Conservation (phyloP, 257 asterid genomes). For the Ballota nigra region DNA sequence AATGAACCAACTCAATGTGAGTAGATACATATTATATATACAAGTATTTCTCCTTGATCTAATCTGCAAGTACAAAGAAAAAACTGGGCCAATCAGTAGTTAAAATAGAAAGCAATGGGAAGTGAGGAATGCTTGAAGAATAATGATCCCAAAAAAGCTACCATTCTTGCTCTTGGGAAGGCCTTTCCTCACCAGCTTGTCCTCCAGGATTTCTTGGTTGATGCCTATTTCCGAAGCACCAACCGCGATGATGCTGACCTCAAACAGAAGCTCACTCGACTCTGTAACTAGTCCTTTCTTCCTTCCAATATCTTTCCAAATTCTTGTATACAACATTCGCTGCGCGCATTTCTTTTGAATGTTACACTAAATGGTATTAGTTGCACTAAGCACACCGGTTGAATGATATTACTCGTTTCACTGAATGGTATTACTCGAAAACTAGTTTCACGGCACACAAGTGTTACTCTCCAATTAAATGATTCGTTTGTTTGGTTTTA, state of each 20-base stretch:
- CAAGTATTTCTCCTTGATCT: background rate
- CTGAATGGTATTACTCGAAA: no score
- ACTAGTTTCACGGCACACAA: no score
- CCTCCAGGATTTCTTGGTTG: constrained; percentile 84
- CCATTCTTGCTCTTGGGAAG: constrained; percentile 78
- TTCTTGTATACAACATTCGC: no score
- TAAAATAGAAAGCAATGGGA: constrained; percentile 28
- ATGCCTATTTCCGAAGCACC: constrained; percentile 83
- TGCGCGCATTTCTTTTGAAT: no score
- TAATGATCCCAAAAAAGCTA: constrained; percentile 43
- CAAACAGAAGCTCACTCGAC: constrained; percentile 80
- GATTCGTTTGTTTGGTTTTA: background rate
- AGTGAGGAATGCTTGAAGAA: constrained; percentile 29
- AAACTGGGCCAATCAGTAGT: background rate
- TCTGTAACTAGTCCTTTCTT: constrained; percentile 42
- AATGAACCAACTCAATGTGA: background rate
- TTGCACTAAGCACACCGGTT: no score
- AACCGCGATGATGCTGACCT: constrained; percentile 77
- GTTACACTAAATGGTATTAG: no score
- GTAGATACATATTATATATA: constrained; percentile 7
- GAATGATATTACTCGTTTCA: no score
- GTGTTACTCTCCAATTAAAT: background rate
- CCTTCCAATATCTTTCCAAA: background rate
- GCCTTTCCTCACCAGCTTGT: constrained; percentile 98
- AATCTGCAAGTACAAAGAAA: background rate